phyloP scores from a whole-genome alignment of 1,284 basidiomycete genomes.

The Malassezia slooffiae region DNA sequence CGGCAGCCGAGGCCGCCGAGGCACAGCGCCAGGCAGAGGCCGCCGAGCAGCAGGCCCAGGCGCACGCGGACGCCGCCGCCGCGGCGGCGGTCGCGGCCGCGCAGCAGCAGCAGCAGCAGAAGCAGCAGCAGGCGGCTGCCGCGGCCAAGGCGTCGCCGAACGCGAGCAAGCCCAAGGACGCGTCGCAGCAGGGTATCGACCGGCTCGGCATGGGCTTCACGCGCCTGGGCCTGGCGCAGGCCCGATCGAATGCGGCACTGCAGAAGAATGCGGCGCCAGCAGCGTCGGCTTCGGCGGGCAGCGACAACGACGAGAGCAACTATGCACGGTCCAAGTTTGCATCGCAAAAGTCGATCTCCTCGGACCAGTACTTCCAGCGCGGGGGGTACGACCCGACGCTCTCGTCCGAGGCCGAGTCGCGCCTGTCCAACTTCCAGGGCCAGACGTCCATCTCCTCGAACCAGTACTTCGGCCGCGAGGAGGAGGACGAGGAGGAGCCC shows the following conservation, averaged over 20 bases:
- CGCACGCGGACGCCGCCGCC: constrained; percentile 24
- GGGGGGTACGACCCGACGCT: constrained; percentile 71
- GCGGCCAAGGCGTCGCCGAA: constrained; percentile 7
- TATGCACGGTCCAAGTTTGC: constrained; percentile 85
- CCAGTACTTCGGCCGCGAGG: constrained; percentile 65
- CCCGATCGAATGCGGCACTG: constrained; percentile 17
- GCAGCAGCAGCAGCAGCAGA: constrained; percentile 25
- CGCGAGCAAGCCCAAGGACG: constrained; percentile 5
- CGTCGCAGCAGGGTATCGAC: constrained; percentile 54
- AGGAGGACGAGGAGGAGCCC: constrained; percentile 57
- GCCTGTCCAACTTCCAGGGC: constrained; percentile 76
- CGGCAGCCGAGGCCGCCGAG: constrained; percentile 9
- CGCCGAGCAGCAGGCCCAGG: constrained; percentile 20
- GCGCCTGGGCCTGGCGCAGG: constrained; percentile 60
- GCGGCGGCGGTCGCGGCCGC: constrained; percentile 17
- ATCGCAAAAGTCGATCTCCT: constrained; percentile 72
- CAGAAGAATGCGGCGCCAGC: constrained; percentile 25
- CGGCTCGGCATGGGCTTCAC: constrained; percentile 68
- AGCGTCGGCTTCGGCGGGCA: constrained; percentile 12
- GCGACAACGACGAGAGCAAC: constrained; percentile 53
- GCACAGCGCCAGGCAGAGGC: constrained; percentile 8
- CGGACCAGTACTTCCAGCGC: constrained; percentile 93
- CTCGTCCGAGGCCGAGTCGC: constrained; percentile 64
- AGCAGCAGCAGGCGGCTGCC: constrained; percentile 19
- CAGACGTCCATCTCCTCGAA: constrained; percentile 81